Percentiles rank a stretch among this genome's conserved stretches.
These are phyloP conservation scores for Lentinula lateritia DNA, from an alignment of 768 basidiomycete genomes.

Conservation along the genomic window DNA sequence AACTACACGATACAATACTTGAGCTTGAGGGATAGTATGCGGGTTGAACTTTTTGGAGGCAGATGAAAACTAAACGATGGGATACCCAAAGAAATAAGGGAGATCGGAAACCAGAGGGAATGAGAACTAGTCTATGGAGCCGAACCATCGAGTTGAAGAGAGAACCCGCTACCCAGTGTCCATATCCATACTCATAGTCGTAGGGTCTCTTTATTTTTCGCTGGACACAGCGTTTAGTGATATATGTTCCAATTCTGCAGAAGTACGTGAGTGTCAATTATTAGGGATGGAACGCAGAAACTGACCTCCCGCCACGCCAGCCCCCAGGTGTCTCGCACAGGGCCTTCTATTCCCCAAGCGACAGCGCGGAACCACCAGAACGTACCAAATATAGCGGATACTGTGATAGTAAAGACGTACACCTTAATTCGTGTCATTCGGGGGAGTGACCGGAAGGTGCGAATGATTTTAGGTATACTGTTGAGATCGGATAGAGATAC, in stretches of 20 bases:
- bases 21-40: not conserved
- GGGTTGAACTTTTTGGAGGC: not conserved
- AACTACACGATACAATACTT: not conserved
- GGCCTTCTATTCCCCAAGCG: slow-evolving; percentile 90
- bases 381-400: slow-evolving; percentile 55
- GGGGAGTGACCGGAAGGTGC: not conserved
- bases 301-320: slow-evolving; percentile 67
- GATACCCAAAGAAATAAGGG: not conserved
- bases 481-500: not conserved
- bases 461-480: not conserved
- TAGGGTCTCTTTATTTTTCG: not conserved
- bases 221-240: not conserved
- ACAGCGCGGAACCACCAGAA: slow-evolving; percentile 96
- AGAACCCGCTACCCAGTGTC: not conserved
- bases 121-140: not conserved
- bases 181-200: not conserved
- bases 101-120: not conserved
- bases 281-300: slow-evolving; percentile 4
- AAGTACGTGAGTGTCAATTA: slow-evolving; percentile 2
- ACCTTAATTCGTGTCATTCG: slow-evolving; percentile 54
- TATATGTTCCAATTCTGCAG: slow-evolving; percentile 28
- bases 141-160: not conserved
- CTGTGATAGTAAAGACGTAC: slow-evolving; percentile 63
- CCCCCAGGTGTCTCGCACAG: slow-evolving; percentile 75
- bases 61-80: not conserved